Evolutionary conservation across 2,329 filamentous ascomycete species (phyloP), one percentile per base, ranked within the genome.

Genomic region (Fusarium brachygibbosum): DNA sequence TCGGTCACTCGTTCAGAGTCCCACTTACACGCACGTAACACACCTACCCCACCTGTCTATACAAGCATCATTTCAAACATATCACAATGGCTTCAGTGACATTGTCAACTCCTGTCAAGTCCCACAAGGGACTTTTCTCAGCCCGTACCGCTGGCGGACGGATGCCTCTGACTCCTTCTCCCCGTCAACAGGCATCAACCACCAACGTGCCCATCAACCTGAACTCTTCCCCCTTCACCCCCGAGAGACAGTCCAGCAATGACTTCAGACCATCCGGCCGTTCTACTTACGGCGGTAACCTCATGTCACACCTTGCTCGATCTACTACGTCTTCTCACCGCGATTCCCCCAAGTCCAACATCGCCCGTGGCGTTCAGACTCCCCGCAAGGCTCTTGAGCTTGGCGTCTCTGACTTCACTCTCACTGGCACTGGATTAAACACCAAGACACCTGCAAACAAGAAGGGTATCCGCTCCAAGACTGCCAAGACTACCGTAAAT

Each of bases 301-400:
- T 97, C 61, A 88, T 93, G 69, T 86, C 92, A 64, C 91, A 94
- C 77, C 91, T 97, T 76, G 86, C 91, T 67, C 92, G 91, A 76
- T 90, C 87, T 4, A 82, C 81, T 64, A 86, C 89, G 83, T 82
- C 86, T 40, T 84, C 87, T 40, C 91, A 93, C 79, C 91, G 92
- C 51, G 92, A 96, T 78, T 98, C 95, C 4, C 94, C 94, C 78
- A 98, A 98, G 85, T 98, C 94, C 63, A 98, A 98, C 85, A 98
- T 98, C 79, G 93, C 92, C 71, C 89, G 90, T 70, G 83, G 83
- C 41, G 87, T 88, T 58, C 87, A 90, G 61, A 94, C 93, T 42
- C 94, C 95, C 21, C 92, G 93, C 76, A 93, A 92, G 79, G 87
- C 85, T 46, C 87, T 98, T 38, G 95, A 98, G 81, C 88, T 97